phyloP scores from a whole-genome alignment of 106 monocot species.

The Acorus calamus region DNA sequence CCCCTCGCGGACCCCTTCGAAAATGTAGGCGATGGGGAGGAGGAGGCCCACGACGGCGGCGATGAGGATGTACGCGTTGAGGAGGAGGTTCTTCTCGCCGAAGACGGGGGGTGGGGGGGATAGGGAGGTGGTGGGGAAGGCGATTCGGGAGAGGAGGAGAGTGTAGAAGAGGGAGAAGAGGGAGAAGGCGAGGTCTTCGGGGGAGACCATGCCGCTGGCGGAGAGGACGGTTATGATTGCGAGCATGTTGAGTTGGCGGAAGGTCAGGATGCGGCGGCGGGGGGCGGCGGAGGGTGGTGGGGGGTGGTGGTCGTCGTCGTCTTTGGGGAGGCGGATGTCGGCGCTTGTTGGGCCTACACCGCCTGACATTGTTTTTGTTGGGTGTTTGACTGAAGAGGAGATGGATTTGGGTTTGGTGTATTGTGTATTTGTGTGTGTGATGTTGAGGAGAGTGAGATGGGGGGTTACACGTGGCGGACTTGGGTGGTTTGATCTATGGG shows the following conservation, averaged over 20 bases:
- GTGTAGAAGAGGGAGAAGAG: conserved; percentile 42
- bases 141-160: conserved; percentile 35
- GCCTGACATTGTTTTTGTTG: too few relatives aligned
- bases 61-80: conserved; percentile 23
- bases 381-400: too few relatives aligned
- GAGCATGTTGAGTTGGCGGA: conserved; percentile 59
- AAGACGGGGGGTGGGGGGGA: conserved; percentile 22
- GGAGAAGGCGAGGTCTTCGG: conserved; percentile 38
- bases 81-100: conserved; percentile 11
- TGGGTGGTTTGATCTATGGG: too few relatives aligned
- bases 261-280: conserved; percentile 41
- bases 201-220: conserved; percentile 43
- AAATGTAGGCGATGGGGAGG: conserved; percentile 48
- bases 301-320: not conserved
- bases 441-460: too few relatives aligned
- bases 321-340: conserved; percentile 5
- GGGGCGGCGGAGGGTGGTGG: not conserved
- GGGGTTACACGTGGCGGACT: too few relatives aligned
- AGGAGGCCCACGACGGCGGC: conserved; percentile 44
- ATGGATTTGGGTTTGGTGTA: too few relatives aligned
- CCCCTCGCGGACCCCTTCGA: conserved; percentile 32
- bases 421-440: too few relatives aligned
- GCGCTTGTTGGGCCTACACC: conserved; percentile 9
- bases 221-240: conserved; percentile 35
- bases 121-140: conserved; percentile 24